Evolutionary conservation across 1,284 basidiomycete species (phyloP), one percentile per base, ranked within the genome.

Genomic region (Ceratobasidium sp.): DNA sequence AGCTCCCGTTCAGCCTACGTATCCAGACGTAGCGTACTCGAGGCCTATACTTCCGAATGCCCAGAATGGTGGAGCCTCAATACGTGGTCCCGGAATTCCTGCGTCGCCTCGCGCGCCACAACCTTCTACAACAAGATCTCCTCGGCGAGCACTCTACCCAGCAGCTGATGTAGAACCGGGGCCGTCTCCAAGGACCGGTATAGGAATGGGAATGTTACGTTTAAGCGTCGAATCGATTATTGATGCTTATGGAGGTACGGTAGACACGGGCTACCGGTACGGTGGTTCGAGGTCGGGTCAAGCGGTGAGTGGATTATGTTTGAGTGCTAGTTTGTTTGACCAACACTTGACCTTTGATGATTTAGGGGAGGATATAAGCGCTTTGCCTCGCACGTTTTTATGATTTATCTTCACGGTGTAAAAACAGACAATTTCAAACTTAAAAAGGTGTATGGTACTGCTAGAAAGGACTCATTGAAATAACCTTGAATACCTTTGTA

Each of bases 181-280:
- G 9, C 44, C 73, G 12, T 46, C 64, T 4, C 75, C 75, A 9
- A 64, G 64, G 10, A 46, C 46, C 23, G 42, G 42, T 10, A 77
- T 77, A n/a, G 75, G 75, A 5, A 18, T 77, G 40, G 64, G 53
- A 4, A 77, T 77, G 75, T 40, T 77, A 26, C 75, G 75, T 33
- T 42, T 77, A 42, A 77, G 75, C 55, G 64, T 55, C 13, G 75
- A 77, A 49, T 77, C 75, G 42, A 77, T 77, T 12, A 77, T 77
- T 44, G 75, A 77, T 40, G 63, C 75, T 4, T 77, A 77, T 49
- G 75, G 72, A 55, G 72, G 53, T 13, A 46, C 33, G 46, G 56
- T n/a, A 23, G 64, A 77, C 33, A 44, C 51, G n/a, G 75, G 75
- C 4, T 77, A 77, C 23, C 33, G 75, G 28, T 77, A 77, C 49